Conservation (phyloP, 768 basidiomycete genomes). For the Royoungia palumana region DNA sequence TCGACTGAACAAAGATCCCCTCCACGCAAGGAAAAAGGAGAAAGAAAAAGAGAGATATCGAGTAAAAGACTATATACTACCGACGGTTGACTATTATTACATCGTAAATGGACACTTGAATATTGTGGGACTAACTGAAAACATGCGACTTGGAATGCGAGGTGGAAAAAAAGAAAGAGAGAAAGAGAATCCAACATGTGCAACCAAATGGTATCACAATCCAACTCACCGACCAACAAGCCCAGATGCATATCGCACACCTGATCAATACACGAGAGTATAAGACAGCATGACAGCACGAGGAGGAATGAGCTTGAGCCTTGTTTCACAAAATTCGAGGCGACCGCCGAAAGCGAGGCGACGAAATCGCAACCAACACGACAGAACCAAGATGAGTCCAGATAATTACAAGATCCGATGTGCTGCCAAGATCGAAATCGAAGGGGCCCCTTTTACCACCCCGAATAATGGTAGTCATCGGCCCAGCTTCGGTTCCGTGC, state of each 20-base stretch:
- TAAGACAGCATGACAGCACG: slow-evolving; percentile 9
- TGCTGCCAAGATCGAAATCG: slow-evolving; percentile 6
- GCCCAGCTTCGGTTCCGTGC: slow-evolving; percentile 67
- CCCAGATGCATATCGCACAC: background rate
- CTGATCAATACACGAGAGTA: slow-evolving; percentile 11
- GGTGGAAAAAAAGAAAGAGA: background rate
- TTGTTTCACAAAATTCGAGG: slow-evolving; percentile 15
- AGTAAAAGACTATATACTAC: slow-evolving; percentile 31
- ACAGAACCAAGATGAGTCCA: slow-evolving; percentile 19
- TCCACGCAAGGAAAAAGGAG: background rate
- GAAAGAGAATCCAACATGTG: slow-evolving; percentile 10
- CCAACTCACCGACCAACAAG: slow-evolving; percentile 12
- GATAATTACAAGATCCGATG: slow-evolving; percentile 22
- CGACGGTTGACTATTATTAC: slow-evolving; percentile 30
- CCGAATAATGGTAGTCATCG: slow-evolving; percentile 61
- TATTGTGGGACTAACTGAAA: slow-evolving; percentile 23
- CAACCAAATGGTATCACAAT: slow-evolving; percentile 11
- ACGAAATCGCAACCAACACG: slow-evolving; percentile 11
- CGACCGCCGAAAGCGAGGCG: slow-evolving; percentile 15
- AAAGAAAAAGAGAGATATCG: background rate
- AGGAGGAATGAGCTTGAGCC: slow-evolving; percentile 9
- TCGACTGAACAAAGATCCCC: too few relatives aligned
- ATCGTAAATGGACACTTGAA: slow-evolving; percentile 32
- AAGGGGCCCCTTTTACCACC: slow-evolving; percentile 46
- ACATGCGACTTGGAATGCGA: slow-evolving; percentile 24